A percentile compares a stretch with the other conserved stretches of the same genome.
Evolutionary conservation across 2,329 filamentous ascomycete genomes (phyloP).

Genomic region (Penicillium sp.): DNA sequence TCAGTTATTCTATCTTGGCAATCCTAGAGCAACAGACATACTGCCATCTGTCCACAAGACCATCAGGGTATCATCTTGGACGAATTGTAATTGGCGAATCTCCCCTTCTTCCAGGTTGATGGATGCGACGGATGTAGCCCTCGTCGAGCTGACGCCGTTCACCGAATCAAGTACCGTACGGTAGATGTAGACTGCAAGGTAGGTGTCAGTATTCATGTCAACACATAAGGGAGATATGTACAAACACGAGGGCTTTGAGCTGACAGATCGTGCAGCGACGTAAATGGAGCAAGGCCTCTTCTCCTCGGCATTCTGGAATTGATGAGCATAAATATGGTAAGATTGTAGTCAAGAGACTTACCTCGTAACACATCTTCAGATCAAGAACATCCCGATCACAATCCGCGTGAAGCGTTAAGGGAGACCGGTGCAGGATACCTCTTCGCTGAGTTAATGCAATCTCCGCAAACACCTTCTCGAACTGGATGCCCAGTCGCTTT

Average conservation of each 20-base stretch:
- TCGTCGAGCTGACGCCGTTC: constrained; percentile 58
- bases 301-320: constrained; percentile 19
- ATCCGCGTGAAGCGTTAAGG: constrained; percentile 47
- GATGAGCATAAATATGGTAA: constrained; percentile 1
- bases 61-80: constrained; percentile 61
- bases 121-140: constrained; percentile 29
- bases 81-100: constrained; percentile 63
- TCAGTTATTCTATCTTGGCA: not conserved
- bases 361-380: constrained; percentile 57
- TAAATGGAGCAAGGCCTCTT: constrained; percentile 32
- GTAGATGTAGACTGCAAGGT: constrained; percentile 57
- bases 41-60: constrained; percentile 51
- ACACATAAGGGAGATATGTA: not conserved
- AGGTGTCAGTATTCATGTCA: constrained; percentile 7
- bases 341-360: constrained; percentile 20
- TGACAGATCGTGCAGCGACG: constrained; percentile 32
- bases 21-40: constrained; percentile 14
- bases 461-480: constrained; percentile 61
- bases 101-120: constrained; percentile 35
- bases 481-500: constrained; percentile 56
- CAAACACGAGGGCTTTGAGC: constrained; percentile 35
- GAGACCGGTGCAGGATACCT: constrained; percentile 65
- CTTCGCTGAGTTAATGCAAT: constrained; percentile 68
- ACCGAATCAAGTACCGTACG: constrained; percentile 52
- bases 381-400: constrained; percentile 48